Evolutionary conservation across 768 basidiomycete species (phyloP), one percentile per base, ranked within the genome.

Genomic region (Leucocoprinus birnbaumii): DNA sequence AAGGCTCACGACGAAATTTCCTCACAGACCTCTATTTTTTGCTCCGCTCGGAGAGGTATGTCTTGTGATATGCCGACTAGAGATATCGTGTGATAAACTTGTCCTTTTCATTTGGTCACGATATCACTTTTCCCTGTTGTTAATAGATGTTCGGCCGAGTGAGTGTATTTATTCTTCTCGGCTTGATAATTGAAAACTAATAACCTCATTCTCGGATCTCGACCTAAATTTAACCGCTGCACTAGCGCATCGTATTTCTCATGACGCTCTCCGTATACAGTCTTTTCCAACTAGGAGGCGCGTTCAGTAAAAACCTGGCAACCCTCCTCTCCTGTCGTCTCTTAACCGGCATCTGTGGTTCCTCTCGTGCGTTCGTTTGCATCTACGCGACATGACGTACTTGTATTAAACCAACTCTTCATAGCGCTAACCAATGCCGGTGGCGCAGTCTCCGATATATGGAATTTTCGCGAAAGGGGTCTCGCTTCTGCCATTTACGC

Each of bases 371-470:
- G 73, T 68, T 16, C 48, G 8, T 9, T 38, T 47, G 24, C 43
- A 26, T 16, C 57, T 48, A 37, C 53, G 25, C 22, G 43, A 4
- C 9, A 38, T 41, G 21, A 42, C 48, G 25, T 13, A 40, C 46
- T 61, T 48, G 25, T 38, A 19, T 40, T 21, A 13, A 10, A 10
- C n/a, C 25, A 47, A 11, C 22, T 44, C 10, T 18, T 27, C 47
- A n/a, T 61, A 83, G 82, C 82, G 35, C 66, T 85, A 14, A 82
- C 81, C 9, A 85, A 85, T 61, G 78, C 81, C 22, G 81, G 82
- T 16, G 82, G 79, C 13, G 73, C 73, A n/a, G 71, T 85, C 35
- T 69, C 78, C 46, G 84, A 85, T 58, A 79, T 85, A 55, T 85
- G 81, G 76, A 75, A 70, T 49, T 71, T 81, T 34, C 74, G 78